Percentiles rank a stretch among this genome's conserved stretches.
Evolutionary conservation across 31 red algal genomes (phyloP).

Genomic region (Odonthalia washingtoniensis): DNA sequence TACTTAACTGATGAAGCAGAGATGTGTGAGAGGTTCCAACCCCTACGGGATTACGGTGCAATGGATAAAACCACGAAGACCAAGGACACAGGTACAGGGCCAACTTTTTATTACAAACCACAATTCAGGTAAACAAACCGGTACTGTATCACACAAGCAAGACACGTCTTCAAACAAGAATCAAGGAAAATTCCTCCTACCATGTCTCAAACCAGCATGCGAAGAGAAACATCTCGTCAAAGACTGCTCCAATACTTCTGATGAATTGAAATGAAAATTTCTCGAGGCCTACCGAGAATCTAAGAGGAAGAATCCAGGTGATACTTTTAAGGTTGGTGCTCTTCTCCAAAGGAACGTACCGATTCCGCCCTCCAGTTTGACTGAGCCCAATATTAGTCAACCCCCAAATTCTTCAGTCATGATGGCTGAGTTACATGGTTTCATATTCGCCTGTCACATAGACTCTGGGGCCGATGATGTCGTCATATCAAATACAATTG

Average conservation of each 20-base stretch:
- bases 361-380: background rate
- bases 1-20: constrained; percentile 15
- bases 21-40: background rate
- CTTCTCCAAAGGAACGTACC: background rate
- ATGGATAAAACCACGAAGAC: background rate
- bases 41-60: background rate
- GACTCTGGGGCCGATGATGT: constrained; percentile 52
- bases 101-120: background rate
- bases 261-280: background rate
- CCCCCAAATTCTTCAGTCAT: background rate
- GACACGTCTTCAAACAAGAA: background rate
- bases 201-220: background rate
- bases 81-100: background rate
- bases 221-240: background rate
- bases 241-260: background rate
- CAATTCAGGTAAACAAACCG: background rate
- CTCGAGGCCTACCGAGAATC: background rate
- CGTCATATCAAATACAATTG: constrained; percentile 52
- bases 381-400: background rate
- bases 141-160: background rate
- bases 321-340: background rate
- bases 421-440: background rate
- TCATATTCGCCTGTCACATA: constrained; percentile 54
- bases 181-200: background rate
- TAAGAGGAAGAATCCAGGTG: background rate